A percentile compares a stretch with the other conserved stretches of the same genome.
These are phyloP conservation scores for Lecanoromycetidae sp. DNA, from an alignment of 2,329 filamentous ascomycete species.

Conservation along the genomic window DNA sequence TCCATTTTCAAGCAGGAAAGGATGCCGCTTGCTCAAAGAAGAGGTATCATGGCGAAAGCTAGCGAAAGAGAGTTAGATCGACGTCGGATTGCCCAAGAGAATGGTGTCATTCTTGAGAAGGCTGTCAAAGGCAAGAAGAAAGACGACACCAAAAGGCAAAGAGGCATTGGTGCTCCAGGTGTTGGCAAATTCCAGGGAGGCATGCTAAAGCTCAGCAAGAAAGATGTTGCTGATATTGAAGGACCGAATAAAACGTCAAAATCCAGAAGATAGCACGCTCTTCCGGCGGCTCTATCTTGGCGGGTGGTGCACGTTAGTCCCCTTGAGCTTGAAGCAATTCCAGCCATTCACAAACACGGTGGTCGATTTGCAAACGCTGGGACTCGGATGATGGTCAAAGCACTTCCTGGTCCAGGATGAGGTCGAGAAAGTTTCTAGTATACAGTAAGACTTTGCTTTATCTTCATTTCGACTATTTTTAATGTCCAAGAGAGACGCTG, in stretches of 20 bases:
- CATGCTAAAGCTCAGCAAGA: slow-evolving; percentile 63
- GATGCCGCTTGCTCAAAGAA: slow-evolving; percentile 79
- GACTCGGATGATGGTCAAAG: no score
- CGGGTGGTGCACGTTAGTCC: not conserved
- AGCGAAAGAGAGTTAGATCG: slow-evolving; percentile 55
- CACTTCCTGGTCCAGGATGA: no score
- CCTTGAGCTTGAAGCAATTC: not conserved
- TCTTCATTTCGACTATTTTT: no score
- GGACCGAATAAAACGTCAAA: slow-evolving; percentile 33
- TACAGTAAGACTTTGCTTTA: no score
- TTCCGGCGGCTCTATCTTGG: not conserved
- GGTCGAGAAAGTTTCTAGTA: no score
- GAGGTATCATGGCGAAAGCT: slow-evolving; percentile 66
- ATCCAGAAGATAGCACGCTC: slow-evolving; percentile 22
- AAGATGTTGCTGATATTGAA: slow-evolving; percentile 62
- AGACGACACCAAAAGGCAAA: slow-evolving; percentile 35
- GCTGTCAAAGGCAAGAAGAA: slow-evolving; percentile 28
- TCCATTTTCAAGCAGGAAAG: slow-evolving; percentile 67
- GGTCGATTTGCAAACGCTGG: no score
- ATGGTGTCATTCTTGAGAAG: slow-evolving; percentile 74
- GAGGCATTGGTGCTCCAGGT: slow-evolving; percentile 60
- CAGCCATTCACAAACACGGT: no score
- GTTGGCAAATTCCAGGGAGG: slow-evolving; percentile 73
- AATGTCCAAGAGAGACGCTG: no score
- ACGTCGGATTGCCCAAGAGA: slow-evolving; percentile 70